A percentile compares a stretch with the other conserved stretches of the same genome.
These are phyloP conservation scores for Podospora comata DNA, from an alignment of 495 filamentous ascomycete genomes.

Conservation along the genomic window DNA sequence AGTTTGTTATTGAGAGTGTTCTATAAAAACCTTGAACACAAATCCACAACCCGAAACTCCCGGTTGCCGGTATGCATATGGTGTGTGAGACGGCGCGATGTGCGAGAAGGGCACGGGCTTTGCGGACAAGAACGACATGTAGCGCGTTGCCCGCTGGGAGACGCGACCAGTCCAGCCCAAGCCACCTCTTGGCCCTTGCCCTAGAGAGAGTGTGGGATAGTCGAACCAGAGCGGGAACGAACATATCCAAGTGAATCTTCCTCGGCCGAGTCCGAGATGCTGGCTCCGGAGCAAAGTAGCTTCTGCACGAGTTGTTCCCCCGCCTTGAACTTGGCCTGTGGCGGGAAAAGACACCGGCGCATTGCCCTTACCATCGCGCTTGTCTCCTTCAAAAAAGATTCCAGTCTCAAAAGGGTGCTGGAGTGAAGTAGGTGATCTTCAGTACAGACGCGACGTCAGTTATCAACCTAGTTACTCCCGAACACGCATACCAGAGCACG, in stretches of 20 bases:
- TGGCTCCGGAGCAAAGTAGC: slow-evolving; percentile 54
- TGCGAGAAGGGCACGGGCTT: slow-evolving; percentile 27
- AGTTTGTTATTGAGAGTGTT: slow-evolving; percentile 20
- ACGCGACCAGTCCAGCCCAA: slow-evolving; percentile 48
- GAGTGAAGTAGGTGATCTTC: neutral
- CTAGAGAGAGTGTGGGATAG: neutral
- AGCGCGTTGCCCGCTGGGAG: slow-evolving; percentile 38
- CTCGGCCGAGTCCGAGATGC: slow-evolving; percentile 53
- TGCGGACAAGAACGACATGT: slow-evolving; percentile 40
- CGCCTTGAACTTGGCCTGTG: slow-evolving; percentile 12
- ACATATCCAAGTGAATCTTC: slow-evolving; percentile 26
- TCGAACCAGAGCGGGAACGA: neutral
- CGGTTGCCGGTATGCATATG: slow-evolving; percentile 13
- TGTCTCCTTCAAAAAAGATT: slow-evolving; percentile 56
- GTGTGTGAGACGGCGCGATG: neutral
- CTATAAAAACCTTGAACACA: slow-evolving; percentile 16
- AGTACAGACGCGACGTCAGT: neutral
- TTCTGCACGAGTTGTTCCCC: slow-evolving; percentile 32
- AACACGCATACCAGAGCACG: slow-evolving; percentile 4
- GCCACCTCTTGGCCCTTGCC: slow-evolving; percentile 4
- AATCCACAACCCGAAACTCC: slow-evolving; percentile 20
- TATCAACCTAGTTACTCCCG: neutral
- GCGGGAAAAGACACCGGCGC: slow-evolving; percentile 31
- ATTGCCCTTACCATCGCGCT: slow-evolving; percentile 54
- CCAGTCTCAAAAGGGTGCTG: slow-evolving; percentile 15